Conservation (phyloP, 148 eudicot genomes). For the Pouteria glomerata region DNA sequence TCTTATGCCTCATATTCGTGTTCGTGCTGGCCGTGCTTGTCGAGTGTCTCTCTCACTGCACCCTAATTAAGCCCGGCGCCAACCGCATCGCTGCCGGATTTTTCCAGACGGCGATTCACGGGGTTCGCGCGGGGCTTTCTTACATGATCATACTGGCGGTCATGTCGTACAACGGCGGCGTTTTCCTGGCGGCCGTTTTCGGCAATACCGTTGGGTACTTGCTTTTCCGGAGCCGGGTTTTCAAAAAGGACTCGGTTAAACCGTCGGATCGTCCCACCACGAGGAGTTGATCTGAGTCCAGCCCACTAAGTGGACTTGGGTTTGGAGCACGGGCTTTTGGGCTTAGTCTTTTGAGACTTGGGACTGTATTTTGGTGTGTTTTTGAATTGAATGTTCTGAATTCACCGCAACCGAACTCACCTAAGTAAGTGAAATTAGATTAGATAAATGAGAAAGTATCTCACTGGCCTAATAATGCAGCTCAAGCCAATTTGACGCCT, state of each 20-base stretch:
- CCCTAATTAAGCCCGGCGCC: background rate
- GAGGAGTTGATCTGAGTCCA: slow-evolving; percentile 28
- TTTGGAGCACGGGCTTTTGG: too few relatives aligned
- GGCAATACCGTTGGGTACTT: slow-evolving; percentile 51
- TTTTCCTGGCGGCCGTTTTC: slow-evolving; percentile 38
- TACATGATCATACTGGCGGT: slow-evolving; percentile 50
- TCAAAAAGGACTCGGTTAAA: slow-evolving; percentile 9
- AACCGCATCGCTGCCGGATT: slow-evolving; percentile 20
- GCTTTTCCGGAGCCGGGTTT: slow-evolving; percentile 34
- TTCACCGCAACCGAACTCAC: too few relatives aligned
- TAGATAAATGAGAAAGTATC: too few relatives aligned
- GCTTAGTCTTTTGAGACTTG: too few relatives aligned
- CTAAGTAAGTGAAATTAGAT: too few relatives aligned
- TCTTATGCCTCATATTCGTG: slow-evolving; percentile 27
- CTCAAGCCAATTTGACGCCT: too few relatives aligned
- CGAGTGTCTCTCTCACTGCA: slow-evolving; percentile 33
- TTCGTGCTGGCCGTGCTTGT: slow-evolving; percentile 32
- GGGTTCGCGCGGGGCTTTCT: slow-evolving; percentile 28
- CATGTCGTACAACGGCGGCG: slow-evolving; percentile 57
- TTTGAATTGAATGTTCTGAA: too few relatives aligned
- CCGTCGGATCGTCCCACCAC: slow-evolving; percentile 36
- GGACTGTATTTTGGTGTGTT: too few relatives aligned
- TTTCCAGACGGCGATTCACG: slow-evolving; percentile 20
- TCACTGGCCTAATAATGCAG: too few relatives aligned
- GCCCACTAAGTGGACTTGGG: too few relatives aligned